These are phyloP conservation scores for Aspergillus bombycis DNA, from an alignment of 2,329 filamentous ascomycete species.

Conservation along the genomic window DNA sequence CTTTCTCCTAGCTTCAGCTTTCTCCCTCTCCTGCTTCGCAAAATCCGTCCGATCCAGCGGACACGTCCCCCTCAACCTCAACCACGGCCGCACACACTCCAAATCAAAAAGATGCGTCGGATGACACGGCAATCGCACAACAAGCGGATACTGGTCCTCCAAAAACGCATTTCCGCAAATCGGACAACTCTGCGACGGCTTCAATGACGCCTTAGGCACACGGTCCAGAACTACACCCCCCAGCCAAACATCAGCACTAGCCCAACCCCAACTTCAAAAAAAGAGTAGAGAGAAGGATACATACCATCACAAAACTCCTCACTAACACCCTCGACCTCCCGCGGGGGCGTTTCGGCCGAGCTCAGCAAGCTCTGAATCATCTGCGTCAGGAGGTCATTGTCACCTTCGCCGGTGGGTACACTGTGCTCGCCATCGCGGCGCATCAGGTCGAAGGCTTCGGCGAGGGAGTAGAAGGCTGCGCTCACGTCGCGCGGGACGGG, in stretches of 20 bases:
- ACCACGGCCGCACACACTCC: constrained; percentile 67
- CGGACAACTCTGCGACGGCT: constrained; percentile 57
- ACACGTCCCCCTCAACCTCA: constrained; percentile 66
- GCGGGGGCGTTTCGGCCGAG: constrained; percentile 61
- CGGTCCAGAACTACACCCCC: constrained; percentile 58
- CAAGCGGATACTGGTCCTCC: constrained; percentile 66
- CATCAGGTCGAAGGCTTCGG: constrained; percentile 64
- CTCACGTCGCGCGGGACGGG: constrained; percentile 64
- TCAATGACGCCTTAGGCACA: constrained; percentile 59
- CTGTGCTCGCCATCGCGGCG: constrained; percentile 44
- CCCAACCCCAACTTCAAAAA: not conserved
- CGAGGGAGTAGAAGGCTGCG: constrained; percentile 62
- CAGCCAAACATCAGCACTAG: constrained; percentile 4
- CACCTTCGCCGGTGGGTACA: constrained; percentile 28
- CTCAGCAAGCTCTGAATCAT: constrained; percentile 61
- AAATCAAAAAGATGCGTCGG: constrained; percentile 65
- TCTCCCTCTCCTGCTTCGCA: constrained; percentile 57
- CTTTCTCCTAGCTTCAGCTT: constrained; percentile 54
- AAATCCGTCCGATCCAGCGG: constrained; percentile 64
- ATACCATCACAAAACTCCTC: constrained; percentile 62
- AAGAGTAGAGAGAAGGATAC: constrained; percentile 10
- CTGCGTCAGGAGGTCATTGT: constrained; percentile 52
- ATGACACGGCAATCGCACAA: constrained; percentile 65
- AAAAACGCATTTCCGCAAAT: constrained; percentile 65
- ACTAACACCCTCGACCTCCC: constrained; percentile 62